Conservation (phyloP, 306 rosid genomes). For the Notholithocarpus densiflorus region DNA sequence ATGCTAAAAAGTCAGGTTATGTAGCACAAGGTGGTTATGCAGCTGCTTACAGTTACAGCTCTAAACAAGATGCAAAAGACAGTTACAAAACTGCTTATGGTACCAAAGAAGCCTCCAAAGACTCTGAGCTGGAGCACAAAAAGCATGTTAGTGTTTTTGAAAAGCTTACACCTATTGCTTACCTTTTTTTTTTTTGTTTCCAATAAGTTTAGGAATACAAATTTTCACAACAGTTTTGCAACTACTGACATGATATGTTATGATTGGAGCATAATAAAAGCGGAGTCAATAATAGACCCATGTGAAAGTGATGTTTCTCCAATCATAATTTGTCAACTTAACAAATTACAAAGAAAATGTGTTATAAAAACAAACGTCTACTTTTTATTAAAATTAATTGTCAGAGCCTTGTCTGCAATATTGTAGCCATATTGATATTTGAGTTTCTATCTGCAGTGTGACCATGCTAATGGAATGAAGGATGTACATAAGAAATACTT, state of each 20-base stretch:
- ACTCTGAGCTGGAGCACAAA: neutral
- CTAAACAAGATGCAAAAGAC: neutral
- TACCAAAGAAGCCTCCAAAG: neutral
- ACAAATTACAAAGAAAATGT: too few relatives aligned
- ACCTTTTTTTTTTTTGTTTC: too few relatives aligned
- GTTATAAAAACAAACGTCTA: neutral
- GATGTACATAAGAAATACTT: too few relatives aligned
- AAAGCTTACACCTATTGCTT: too few relatives aligned
- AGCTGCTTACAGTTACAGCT: neutral
- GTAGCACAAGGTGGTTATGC: neutral
- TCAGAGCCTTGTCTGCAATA: neutral
- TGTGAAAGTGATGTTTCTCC: too few relatives aligned
- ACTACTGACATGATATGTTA: too few relatives aligned
- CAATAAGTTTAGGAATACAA: too few relatives aligned
- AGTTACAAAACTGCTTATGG: neutral
- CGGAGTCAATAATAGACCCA: too few relatives aligned
- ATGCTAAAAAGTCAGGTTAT: neutral
- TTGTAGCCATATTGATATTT: neutral
- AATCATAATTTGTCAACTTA: too few relatives aligned
- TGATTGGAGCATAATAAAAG: too few relatives aligned
- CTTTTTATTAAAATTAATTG: neutral
- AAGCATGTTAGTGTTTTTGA: too few relatives aligned
- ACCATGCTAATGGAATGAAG: neutral
- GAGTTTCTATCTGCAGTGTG: neutral
- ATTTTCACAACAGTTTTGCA: too few relatives aligned